Evolutionary conservation across 2,329 filamentous ascomycete genomes (phyloP), one percentile per base, ranked within the genome.

Genomic region (Falciphora oryzae): DNA sequence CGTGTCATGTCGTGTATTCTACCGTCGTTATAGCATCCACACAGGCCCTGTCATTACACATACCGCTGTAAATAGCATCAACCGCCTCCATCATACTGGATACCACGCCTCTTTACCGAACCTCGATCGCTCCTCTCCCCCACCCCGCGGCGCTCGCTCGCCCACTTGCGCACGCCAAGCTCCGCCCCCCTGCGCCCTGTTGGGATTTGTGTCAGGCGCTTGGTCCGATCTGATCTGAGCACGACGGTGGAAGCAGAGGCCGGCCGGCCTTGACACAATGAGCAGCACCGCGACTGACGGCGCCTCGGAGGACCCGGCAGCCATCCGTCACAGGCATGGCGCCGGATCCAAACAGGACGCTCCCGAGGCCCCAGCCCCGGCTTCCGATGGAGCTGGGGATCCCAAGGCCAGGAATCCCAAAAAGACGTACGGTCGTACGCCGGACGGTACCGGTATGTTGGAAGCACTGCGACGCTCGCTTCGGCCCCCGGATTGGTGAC

Each of bases 401-500:
- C 62, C 53, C 62, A 63, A 38, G 61, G 50, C 44, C 57, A 31
- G 59, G 65, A 78, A 78, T 71, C 65, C 71, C 18, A 88, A 87
- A 75, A 94, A 92, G 81, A 97, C 93, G 0, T 97, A 91, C 81
- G 94, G 94, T 65, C 88, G 93, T 69, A 97, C 94, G 18, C 92
- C 92, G 35, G 90, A 93, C 78, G 94, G 94, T 72, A 96, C 86
- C 78, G 88, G 94, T 97, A 84, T 77, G 91, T 82, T 53, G 18
- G 44, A 18, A 53, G 38, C 14, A 16, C 38, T 2, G 14, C 14
- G 38, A 11, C 14, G 38, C 38, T 18, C 38, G 38, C 14, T 44
- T 14, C 14, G 32, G 13, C 3, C 14, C 14, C 32, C 32, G 32
- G 32, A 14, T 35, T 35, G 32, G 32, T 4, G 32, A 4, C 32